phyloP scores from a whole-genome alignment of 2,329 filamentous ascomycete species.

The Penicillium sp. region DNA sequence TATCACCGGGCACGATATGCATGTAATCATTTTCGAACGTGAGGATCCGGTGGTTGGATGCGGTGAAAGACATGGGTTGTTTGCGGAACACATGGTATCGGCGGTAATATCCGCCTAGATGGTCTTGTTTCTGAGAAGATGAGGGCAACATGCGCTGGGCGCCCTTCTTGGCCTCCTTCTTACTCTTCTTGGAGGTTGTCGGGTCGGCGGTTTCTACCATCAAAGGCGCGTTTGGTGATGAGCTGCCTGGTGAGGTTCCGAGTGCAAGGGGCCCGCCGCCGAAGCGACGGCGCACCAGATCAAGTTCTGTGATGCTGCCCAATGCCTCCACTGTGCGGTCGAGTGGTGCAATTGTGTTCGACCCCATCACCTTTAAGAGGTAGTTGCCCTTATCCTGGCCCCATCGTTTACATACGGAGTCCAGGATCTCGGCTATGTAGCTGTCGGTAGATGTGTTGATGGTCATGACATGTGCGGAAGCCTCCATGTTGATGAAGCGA shows the following conservation, averaged over 20 bases:
- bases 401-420: conserved; percentile 62
- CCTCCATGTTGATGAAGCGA: conserved; percentile 61
- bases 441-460: conserved; percentile 63
- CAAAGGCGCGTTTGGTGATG: conserved; percentile 64
- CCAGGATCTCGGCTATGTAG: conserved; percentile 67
- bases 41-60: conserved; percentile 60
- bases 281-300: conserved; percentile 62
- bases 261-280: conserved; percentile 58
- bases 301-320: conserved; percentile 59
- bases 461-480: conserved; percentile 53
- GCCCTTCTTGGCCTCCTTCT: conserved; percentile 46
- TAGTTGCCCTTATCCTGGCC: conserved; percentile 65
- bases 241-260: conserved; percentile 60
- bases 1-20: conserved; percentile 61
- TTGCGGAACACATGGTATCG: conserved; percentile 65
- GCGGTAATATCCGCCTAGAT: conserved; percentile 55
- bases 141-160: conserved; percentile 45
- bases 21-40: conserved; percentile 66
- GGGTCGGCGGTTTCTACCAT: conserved; percentile 48
- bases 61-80: conserved; percentile 64
- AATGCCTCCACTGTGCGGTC: conserved; percentile 66
- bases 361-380: conserved; percentile 62
- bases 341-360: conserved; percentile 62
- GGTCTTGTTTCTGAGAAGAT: conserved; percentile 49
- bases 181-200: conserved; percentile 30